A percentile compares a stretch with the other conserved stretches of the same genome.
Conservation (phyloP, 2,329 filamentous ascomycete species). For the Fusarium chuoi region DNA sequence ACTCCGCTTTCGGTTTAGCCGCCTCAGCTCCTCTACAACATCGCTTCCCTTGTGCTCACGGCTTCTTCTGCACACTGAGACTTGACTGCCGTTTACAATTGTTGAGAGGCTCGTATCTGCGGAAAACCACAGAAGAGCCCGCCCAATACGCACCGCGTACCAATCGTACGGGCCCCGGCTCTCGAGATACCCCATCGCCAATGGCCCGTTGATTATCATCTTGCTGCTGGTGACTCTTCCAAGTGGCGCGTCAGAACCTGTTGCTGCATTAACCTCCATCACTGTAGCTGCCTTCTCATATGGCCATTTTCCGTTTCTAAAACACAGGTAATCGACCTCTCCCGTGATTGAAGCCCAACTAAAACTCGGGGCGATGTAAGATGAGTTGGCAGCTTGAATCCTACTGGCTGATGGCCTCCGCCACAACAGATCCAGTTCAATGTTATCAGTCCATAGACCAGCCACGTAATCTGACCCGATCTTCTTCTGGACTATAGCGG, state of each 20-base stretch:
- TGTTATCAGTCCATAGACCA: slow-evolving; percentile 45
- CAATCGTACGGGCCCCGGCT: background rate
- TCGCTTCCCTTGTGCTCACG: background rate
- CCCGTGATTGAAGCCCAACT: slow-evolving; percentile 41
- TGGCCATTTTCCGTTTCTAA: slow-evolving; percentile 29
- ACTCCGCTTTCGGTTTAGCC: background rate
- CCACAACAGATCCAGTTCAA: slow-evolving; percentile 40
- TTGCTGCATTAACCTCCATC: slow-evolving; percentile 8
- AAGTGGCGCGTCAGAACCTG: slow-evolving; percentile 17
- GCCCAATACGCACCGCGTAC: background rate
- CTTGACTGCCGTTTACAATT: background rate
- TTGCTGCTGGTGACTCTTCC: slow-evolving; percentile 20
- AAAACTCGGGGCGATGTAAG: slow-evolving; percentile 37
- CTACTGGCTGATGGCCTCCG: slow-evolving; percentile 5
- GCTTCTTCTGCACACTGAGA: slow-evolving; percentile 19
- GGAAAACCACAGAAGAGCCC: background rate
- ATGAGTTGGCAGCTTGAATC: background rate
- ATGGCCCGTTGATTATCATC: slow-evolving; percentile 16
- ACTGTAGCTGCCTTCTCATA: slow-evolving; percentile 23
- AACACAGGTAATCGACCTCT: slow-evolving; percentile 41
- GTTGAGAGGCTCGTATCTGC: slow-evolving; percentile 26
- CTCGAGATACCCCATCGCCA: slow-evolving; percentile 8
- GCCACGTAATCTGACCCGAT: slow-evolving; percentile 42
- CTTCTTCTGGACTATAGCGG: slow-evolving; percentile 34
- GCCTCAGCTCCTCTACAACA: background rate